Conservation (phyloP, 2,329 filamentous ascomycete species). For the Aspergillus sclerotialis region DNA sequence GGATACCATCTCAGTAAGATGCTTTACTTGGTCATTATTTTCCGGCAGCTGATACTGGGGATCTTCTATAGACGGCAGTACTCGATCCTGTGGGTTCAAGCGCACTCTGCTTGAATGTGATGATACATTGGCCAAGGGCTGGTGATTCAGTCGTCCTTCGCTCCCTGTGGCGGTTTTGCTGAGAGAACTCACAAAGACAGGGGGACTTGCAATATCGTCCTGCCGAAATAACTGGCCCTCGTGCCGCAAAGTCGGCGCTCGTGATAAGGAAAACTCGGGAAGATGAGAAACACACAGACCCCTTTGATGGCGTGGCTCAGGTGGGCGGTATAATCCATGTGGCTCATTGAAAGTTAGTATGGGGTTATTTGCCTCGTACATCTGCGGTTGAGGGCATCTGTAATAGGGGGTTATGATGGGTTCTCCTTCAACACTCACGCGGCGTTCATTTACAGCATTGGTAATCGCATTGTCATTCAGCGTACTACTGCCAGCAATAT, state of each 20-base stretch:
- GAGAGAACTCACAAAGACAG: conserved; percentile 27
- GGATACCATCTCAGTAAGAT: conserved; percentile 23
- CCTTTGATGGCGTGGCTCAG: conserved; percentile 11
- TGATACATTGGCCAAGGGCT: conserved; percentile 8
- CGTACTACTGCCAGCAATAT: conserved; percentile 8
- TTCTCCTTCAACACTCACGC: conserved; percentile 12
- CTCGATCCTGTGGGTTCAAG: conserved; percentile 20
- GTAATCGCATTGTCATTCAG: conserved; percentile 4
- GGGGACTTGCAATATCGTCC: conserved; percentile 15
- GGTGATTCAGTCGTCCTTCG: conserved; percentile 11
- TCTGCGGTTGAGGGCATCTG: neutral
- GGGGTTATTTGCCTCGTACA: conserved; percentile 1
- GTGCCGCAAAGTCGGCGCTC: conserved; percentile 10
- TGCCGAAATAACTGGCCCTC: conserved; percentile 12
- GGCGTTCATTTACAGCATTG: conserved; percentile 7
- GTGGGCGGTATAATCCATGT: conserved; percentile 13
- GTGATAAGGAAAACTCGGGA: conserved; percentile 16
- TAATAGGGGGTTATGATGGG: neutral
- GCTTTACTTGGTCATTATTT: conserved; percentile 18
- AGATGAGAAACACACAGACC: conserved; percentile 14
- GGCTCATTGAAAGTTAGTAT: conserved; percentile 21
- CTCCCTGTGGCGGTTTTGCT: conserved; percentile 13
- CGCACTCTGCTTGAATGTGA: conserved; percentile 11
- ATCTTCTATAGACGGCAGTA: conserved; percentile 31
- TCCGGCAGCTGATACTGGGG: conserved; percentile 13